A percentile compares a stretch with the other conserved stretches of the same genome.
These are phyloP conservation scores for Erodium moschatum DNA, from an alignment of 441 rosid species.

Conservation along the genomic window DNA sequence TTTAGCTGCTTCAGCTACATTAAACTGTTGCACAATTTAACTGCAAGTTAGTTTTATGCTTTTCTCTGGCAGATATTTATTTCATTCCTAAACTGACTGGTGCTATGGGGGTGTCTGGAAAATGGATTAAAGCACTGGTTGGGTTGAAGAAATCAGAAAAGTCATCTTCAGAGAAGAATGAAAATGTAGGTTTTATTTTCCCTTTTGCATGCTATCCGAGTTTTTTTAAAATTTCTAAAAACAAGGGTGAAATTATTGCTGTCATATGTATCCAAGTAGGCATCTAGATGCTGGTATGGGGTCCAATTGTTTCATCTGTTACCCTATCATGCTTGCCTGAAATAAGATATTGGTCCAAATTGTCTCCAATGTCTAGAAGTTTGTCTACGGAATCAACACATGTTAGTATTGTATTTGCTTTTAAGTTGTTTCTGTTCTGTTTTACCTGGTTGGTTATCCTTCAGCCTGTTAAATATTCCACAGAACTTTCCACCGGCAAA, in stretches of 20 bases:
- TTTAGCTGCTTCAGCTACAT: not conserved
- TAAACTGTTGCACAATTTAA: not conserved
- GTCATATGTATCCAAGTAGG: too few species aligned
- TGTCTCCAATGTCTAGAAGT: too few species aligned
- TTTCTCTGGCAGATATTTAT: constrained; percentile 26
- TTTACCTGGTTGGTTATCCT: not conserved
- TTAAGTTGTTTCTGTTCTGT: too few species aligned
- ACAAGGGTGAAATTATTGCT: too few species aligned
- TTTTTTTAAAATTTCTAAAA: too few species aligned
- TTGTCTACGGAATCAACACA: too few species aligned
- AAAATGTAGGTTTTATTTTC: not conserved
- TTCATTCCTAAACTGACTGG: constrained; percentile 19
- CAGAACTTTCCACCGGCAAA: not conserved
- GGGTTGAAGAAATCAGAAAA: too few species aligned
- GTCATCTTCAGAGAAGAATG: constrained; percentile 37
- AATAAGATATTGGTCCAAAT: too few species aligned
- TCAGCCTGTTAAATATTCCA: not conserved
- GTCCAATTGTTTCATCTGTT: too few species aligned
- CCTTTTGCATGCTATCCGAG: not conserved
- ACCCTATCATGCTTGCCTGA: too few species aligned
- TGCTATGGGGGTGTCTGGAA: constrained; percentile 84
- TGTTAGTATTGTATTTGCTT: too few species aligned
- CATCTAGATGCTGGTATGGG: too few species aligned
- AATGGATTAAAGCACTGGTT: constrained; percentile 57
- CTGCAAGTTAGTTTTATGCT: constrained; percentile 8